Conservation (phyloP, 306 rosid genomes). For the Castanea crenata region DNA sequence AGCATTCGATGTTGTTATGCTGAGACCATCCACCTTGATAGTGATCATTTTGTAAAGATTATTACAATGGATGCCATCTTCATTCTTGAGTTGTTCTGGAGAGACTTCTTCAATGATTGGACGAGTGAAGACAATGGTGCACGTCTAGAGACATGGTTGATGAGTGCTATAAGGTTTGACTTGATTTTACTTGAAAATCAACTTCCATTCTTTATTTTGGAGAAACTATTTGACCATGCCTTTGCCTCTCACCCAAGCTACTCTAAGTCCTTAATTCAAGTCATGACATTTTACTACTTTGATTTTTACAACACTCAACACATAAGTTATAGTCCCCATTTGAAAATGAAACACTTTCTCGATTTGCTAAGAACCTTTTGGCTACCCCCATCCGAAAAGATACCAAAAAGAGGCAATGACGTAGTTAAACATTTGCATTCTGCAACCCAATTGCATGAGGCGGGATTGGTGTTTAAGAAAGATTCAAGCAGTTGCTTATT, state of each 20-base stretch:
- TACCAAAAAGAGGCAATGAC: background rate
- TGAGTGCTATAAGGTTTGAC: background rate
- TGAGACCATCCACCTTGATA: background rate
- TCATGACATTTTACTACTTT: background rate
- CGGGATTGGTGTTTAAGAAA: background rate
- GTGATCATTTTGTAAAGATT: background rate
- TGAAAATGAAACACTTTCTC: background rate
- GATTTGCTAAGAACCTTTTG: background rate
- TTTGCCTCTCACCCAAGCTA: background rate
- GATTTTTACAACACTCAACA: background rate
- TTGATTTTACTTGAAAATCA: background rate
- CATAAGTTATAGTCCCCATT: background rate
- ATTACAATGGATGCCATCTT: background rate
- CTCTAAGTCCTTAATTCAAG: background rate
- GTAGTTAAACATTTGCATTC: background rate
- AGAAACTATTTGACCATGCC: background rate
- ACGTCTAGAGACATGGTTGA: background rate
- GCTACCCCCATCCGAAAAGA: background rate
- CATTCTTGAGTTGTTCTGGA: background rate
- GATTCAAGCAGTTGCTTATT: background rate
- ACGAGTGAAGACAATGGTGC: background rate
- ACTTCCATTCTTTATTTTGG: background rate
- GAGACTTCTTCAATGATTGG: background rate
- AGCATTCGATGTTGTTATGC: too few relatives aligned
- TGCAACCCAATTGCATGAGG: background rate